Evolutionary conservation across 495 filamentous ascomycete species (phyloP), one percentile per base, ranked within the genome.

Genomic region (Penicillium angulare): DNA sequence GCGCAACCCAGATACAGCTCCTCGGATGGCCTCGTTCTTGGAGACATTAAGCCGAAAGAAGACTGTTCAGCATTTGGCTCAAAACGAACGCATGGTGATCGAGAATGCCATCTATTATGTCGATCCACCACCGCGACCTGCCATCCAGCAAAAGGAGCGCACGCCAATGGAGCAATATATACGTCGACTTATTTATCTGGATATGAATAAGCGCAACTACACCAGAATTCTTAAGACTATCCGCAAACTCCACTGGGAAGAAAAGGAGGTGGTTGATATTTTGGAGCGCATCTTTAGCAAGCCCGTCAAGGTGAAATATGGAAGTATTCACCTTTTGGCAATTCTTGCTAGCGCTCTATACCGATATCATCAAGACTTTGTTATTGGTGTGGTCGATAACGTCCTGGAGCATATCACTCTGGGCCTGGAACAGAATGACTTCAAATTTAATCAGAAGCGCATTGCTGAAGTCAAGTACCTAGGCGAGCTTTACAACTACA

Each of bases 51-150:
- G 92, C 55, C 85, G 93, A 41, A 99, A 99, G 80, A 99, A 99
- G 69, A 83, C 85, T 12, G 90, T 92, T 8, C 92, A 97, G 63
- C 90, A 96, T 64, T 79, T 97, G 42, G 95, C 90, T 20, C 92
- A 95, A 57, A 90, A 96, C 60, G 93, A 99, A 67, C 85, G 91
- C 46, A 97, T 99, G 89, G 82, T 97, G 12, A 92, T 99, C 56
- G 93, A 99, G 64, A 99, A 99, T 65, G 93, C 93, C 15, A 84
- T 97, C 51, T 99, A 99, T 67, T 97, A 96, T 63, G 93, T 99
- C 43, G 91, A 97, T 61, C 93, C 93, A 7, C 93, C 93, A 0
- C 86, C 93, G 61, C 83, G 95, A 49, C 87, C 92, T 35, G 93
- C 93, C 1, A 97, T 97, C 51, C 84, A 90, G 66, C 92, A 97